phyloP scores from a whole-genome alignment of 2,329 filamentous ascomycete species.

The Sclerotinia subarctica region DNA sequence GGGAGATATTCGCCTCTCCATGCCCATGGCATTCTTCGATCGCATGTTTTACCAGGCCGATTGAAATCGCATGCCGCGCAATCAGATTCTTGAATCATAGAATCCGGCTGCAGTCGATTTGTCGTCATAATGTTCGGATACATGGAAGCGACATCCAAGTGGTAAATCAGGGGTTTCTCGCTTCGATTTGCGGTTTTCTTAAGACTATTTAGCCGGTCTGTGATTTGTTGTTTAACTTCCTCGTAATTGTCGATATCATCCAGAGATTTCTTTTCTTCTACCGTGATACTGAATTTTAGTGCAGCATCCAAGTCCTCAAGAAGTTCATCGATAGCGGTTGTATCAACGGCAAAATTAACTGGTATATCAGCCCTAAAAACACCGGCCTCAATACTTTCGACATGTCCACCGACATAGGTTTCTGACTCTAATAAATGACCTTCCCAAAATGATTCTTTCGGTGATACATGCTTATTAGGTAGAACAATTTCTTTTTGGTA shows the following conservation, averaged over 20 bases:
- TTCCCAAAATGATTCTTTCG: constrained; percentile 92
- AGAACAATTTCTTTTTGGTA: constrained; percentile 89
- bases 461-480: constrained; percentile 91
- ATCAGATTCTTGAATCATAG: constrained; percentile 96
- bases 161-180: constrained; percentile 90
- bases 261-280: constrained; percentile 79
- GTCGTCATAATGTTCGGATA: constrained; percentile 99
- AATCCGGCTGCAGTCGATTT: constrained; percentile 93
- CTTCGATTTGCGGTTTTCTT: constrained; percentile 79
- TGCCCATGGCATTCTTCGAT: constrained; percentile 90
- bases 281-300: constrained; percentile 78
- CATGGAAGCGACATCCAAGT: constrained; percentile 98
- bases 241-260: constrained; percentile 80
- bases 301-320: constrained; percentile 83
- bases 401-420: constrained; percentile 96
- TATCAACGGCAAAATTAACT: constrained; percentile 88
- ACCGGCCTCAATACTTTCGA: constrained; percentile 97
- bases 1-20: constrained; percentile 98
- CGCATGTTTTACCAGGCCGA: constrained; percentile 92
- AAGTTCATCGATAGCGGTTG: constrained; percentile 84
- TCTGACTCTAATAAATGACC: constrained; percentile 94
- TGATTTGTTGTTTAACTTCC: constrained; percentile 80
- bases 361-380: constrained; percentile 96
- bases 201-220: constrained; percentile 64
- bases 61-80: constrained; percentile 99